Evolutionary conservation across 805 yeast genomes (phyloP), one percentile per base, ranked within the genome.

Genomic region (Starmerella apicola): DNA sequence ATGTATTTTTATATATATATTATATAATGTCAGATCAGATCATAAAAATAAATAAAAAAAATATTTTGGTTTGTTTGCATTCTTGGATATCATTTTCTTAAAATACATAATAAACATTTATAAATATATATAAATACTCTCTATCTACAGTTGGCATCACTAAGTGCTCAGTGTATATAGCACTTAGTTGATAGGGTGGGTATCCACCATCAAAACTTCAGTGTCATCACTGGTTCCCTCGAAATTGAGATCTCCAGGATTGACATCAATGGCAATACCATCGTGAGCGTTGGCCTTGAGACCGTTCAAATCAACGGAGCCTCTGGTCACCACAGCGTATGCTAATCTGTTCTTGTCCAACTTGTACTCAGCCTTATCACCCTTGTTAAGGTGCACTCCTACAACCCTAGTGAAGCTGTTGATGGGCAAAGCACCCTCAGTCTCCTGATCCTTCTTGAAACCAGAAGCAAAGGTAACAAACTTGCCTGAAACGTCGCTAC

Each of bases 201-300:
- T 45, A 37, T 45, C 49, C 5, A 45, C 35, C 10, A 45, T 37
- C 3, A 45, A 36, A 3, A 45, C 39, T 29, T 45, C 46, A 12
- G 45, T 45, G 7, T 36, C 37, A 15, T 25, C 36, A 18, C 36
- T 46, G 3, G 36, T 26, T 16, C 37, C 19, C 21, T 16, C 38
- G 41, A 45, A 40, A n/a, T 22, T 17, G 5, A 45, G 39, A 22
- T 34, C 43, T 4, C 32, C 38, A 15, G 36, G 33, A 24, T 42
- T 34, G n/a, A n/a, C n/a, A 37, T 43, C 24, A 30, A 45, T 38
- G 32, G 49, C 49, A 10, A 43, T 31, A 12, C 49, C 49, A 27
- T 45, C 49, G 33, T 43, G 49, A 5, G 49, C 15, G 17, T 32
- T 32, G n/a, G 42, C 46, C 42, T 41, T 24, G 17, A 27, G n/a